Conservation (phyloP, 495 filamentous ascomycete genomes). For the Sordaria brevicollis region DNA sequence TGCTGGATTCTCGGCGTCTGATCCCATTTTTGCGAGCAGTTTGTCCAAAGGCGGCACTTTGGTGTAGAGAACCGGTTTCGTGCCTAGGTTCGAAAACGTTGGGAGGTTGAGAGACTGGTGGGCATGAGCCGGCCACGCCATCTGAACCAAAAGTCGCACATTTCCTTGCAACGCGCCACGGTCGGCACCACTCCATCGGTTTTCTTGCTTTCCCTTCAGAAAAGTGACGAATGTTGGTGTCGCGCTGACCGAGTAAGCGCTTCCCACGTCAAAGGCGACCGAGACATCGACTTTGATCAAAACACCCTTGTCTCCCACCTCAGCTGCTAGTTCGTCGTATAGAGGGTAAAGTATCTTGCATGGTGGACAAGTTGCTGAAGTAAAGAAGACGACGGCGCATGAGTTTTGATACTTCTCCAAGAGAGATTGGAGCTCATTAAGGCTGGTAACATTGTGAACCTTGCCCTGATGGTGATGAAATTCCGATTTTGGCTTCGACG, state of each 20-base stretch:
- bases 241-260: constrained; percentile 56
- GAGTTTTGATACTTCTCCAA: constrained; percentile 48
- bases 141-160: constrained; percentile 60
- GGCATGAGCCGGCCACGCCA: constrained; percentile 68
- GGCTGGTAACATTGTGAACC: constrained; percentile 26
- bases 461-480: constrained; percentile 18
- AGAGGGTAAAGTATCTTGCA: constrained; percentile 77
- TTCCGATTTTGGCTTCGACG: constrained; percentile 23
- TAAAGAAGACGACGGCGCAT: constrained; percentile 87
- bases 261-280: constrained; percentile 52
- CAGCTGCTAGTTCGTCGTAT: constrained; percentile 70
- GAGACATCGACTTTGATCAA: constrained; percentile 81
- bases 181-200: constrained; percentile 74
- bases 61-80: constrained; percentile 59
- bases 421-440: constrained; percentile 49
- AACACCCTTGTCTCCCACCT: constrained; percentile 55
- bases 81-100: constrained; percentile 50
- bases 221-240: constrained; percentile 93
- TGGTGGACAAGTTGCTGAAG: constrained; percentile 73
- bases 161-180: constrained; percentile 57
- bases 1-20: constrained; percentile 38
- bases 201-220: constrained; percentile 60
- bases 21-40: constrained; percentile 64
- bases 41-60: constrained; percentile 81
- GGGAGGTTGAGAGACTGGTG: constrained; percentile 62